phyloP scores from a whole-genome alignment of 148 eudicot genomes.

The Hydrangea macrophylla region DNA sequence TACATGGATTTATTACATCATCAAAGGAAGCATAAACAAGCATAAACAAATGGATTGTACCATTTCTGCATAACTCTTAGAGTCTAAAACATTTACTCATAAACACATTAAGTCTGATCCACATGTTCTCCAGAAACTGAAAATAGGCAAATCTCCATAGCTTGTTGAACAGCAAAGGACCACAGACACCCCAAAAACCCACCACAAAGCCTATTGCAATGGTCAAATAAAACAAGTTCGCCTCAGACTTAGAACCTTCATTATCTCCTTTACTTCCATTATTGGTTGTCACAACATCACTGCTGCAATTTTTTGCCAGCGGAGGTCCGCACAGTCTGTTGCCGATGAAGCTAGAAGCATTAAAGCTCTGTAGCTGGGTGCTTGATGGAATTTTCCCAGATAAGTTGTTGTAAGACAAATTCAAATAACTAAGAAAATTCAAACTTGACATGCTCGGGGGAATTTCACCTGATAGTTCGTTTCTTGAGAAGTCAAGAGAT shows the following conservation, averaged over 20 bases:
- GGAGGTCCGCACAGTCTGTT: background rate
- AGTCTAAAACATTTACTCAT: background rate
- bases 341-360: background rate
- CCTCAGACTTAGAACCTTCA: background rate
- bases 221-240: background rate
- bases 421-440: background rate
- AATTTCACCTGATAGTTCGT: background rate
- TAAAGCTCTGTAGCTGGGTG: background rate
- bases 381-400: background rate
- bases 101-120: background rate
- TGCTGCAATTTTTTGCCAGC: background rate
- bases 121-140: background rate
- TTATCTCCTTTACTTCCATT: background rate
- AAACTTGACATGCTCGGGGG: background rate
- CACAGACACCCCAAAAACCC: background rate
- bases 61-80: too few species aligned
- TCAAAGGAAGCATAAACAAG: too few species aligned
- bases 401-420: background rate
- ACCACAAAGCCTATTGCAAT: background rate
- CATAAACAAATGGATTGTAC: too few species aligned
- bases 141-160: background rate
- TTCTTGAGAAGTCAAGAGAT: background rate
- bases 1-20: too few species aligned
- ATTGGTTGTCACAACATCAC: background rate
- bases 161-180: background rate